Evolutionary conservation across 305 asterid species (phyloP), one percentile per base, ranked within the genome.

Genomic region (Withania somnifera): DNA sequence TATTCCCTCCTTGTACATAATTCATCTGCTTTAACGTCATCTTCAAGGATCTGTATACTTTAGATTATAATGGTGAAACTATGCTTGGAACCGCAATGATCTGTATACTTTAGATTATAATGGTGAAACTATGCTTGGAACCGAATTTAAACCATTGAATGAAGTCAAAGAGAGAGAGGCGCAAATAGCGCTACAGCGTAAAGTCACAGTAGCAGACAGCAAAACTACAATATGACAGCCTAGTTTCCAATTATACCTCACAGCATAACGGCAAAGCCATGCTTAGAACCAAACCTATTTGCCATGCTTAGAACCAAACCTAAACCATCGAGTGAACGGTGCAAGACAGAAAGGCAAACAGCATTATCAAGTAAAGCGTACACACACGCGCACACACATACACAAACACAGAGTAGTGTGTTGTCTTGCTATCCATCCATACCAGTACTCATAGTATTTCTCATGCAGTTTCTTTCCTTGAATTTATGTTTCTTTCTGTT

Each of bases 1-100:
- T 92, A 93, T 84, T 95, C 98, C 87, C 99, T 90, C 85, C 98
- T 91, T 42, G 98, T 93, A 84, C 98, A 95, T 22, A 95, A 87
- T 86, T 93, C 94, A 77, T 89, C 94, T 81, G 93, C 95, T 84
- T 86, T 89, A 28, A 86, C 90, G 85, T 88, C 93, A 81, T 92
- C 97, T 86, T 92, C 97, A n/a, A n/a, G n/a, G 60, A 95, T 92
- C 99, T 95, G 95, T 83, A 89, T 56, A 83, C 82, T 88, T 87
- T 26, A 75, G 15, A 50, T 75, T 50, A 75, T 26, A 75, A 75
- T 75, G 79, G 79, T 75, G 79, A 75, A 75, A 73, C 79, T 73
- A 73, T 75, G 79, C 60, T 75, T 26, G 79, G 3, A 75, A 75
- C 11, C 6, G 0, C n/a, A 85, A 93, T 89, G 60, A 95, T 92